Evolutionary conservation across 2,329 filamentous ascomycete genomes (phyloP), one percentile per base, ranked within the genome.

Genomic region (Epicoccum sorghinum): DNA sequence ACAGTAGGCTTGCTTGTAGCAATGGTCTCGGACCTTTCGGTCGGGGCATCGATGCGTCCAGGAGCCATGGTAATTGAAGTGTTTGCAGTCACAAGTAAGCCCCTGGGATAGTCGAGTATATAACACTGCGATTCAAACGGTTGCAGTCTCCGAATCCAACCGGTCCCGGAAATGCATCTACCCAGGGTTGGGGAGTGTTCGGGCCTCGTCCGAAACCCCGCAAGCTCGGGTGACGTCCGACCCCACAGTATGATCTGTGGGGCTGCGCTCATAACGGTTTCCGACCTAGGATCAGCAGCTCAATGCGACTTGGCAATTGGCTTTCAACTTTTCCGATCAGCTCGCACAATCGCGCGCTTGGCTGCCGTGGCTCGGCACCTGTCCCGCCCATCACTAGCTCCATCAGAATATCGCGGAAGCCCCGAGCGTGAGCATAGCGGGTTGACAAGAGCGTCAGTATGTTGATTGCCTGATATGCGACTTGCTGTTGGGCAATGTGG

Each of bases 1-100:
- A 79, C 69, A 1, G 71, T 78, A 1, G 73, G 74, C 66, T 49
- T 37, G 47, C 12, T 23, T 7, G 23, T 39, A 24, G 37, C 22
- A 6, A 39, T 13, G 14, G 3, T 13, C 40, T 18, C 29, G 18
- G 3, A 18, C 14, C 14, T 37, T 9, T 54, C 49, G 4, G 35
- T 14, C 4, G 51, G 47, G 4, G 46, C 43, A 40, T 56, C 55
- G 22, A 58, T 46, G 8, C 58, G 51, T 39, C 50, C 47, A 37
- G 52, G 58, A 5, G 55, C 58, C 58, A 60, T 60, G 12, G 1
- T 41, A n/a, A 24, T 8, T 29, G 22, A 40, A 25, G 22, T 37
- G 22, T 13, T 10, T n/a, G 23, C 5, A 25, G 10, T 12, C 13
- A 10, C 7, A 7, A 24, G 22, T 13, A 24, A 3, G 10, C 8